These are phyloP conservation scores for Gracilaria domingensis DNA, from an alignment of 23 red algal species.

Conservation along the genomic window DNA sequence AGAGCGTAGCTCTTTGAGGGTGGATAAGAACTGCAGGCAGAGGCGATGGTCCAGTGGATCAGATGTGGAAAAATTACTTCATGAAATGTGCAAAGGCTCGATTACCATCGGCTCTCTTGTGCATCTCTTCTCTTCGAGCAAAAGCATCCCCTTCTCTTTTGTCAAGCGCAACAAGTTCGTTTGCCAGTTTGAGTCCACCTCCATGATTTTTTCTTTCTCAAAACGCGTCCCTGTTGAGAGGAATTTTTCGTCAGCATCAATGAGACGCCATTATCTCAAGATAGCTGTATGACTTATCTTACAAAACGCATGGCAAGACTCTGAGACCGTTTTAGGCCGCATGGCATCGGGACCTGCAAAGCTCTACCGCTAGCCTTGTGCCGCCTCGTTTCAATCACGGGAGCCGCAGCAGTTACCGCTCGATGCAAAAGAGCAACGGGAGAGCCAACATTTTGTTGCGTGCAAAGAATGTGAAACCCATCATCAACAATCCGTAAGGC, in stretches of 20 bases:
- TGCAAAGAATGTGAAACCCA: slow-evolving; percentile 50
- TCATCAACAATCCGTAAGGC: slow-evolving; percentile 79
- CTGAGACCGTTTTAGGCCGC: slow-evolving; percentile 55
- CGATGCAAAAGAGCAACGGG: slow-evolving; percentile 50
- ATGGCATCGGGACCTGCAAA: slow-evolving; percentile 77
- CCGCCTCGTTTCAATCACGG: slow-evolving; percentile 67
- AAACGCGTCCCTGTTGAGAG: slow-evolving; percentile 55
- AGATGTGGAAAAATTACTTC: background rate
- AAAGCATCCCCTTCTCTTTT: slow-evolving; percentile 61
- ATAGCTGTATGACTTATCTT: slow-evolving; percentile 26
- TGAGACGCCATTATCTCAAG: background rate
- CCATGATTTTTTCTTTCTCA: slow-evolving; percentile 74
- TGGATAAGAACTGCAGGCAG: background rate
- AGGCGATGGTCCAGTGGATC: background rate
- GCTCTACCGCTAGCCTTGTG: slow-evolving; percentile 53
- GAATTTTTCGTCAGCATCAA: background rate
- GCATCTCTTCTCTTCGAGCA: slow-evolving; percentile 75
- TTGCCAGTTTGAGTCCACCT: slow-evolving; percentile 70
- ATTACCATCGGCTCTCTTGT: slow-evolving; percentile 86
- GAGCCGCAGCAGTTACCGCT: slow-evolving; percentile 72
- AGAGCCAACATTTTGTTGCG: slow-evolving; percentile 39
- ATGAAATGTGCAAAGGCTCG: slow-evolving; percentile 78
- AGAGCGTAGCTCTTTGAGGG: background rate
- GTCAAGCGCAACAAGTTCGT: slow-evolving; percentile 76
- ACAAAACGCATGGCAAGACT: slow-evolving; percentile 78